Percentiles rank a stretch among this genome's conserved stretches.
These are phyloP conservation scores for Podila verticillata DNA, from an alignment of 192 early-diverging fungal genomes.

Conservation along the genomic window DNA sequence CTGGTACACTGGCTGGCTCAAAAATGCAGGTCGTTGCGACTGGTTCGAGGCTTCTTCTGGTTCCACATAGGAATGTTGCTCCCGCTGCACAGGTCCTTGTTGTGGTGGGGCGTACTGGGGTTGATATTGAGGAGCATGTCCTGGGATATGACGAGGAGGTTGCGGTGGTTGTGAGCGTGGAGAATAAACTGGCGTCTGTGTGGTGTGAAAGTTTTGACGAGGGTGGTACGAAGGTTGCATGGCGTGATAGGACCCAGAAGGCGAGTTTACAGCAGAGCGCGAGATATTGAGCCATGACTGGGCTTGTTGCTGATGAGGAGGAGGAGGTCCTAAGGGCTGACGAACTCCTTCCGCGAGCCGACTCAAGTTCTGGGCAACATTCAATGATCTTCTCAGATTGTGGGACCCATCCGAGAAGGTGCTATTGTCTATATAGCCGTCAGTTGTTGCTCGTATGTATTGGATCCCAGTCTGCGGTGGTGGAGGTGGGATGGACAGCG, in stretches of 20 bases:
- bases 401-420: conserved; percentile 38
- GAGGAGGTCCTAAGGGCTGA: not conserved
- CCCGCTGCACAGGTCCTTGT: not conserved
- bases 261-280: not conserved
- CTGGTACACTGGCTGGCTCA: conserved; percentile 47
- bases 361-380: conserved; percentile 26
- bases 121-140: not conserved
- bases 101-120: not conserved
- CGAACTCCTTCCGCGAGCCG: conserved; percentile 3
- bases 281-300: not conserved
- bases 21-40: conserved; percentile 21
- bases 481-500: not conserved
- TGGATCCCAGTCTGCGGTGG: not conserved
- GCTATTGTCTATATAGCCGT: not conserved
- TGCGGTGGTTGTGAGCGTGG: conserved; percentile 5
- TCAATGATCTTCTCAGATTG: conserved; percentile 15
- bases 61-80: not conserved
- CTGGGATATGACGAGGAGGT: not conserved
- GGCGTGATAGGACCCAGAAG: not conserved
- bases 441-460: not conserved
- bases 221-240: not conserved
- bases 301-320: not conserved
- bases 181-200: not conserved
- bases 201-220: not conserved
- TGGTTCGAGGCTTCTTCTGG: not conserved